Evolutionary conservation across 139 green algal species (phyloP).

Genomic region (Haematococcus lacustris): DNA sequence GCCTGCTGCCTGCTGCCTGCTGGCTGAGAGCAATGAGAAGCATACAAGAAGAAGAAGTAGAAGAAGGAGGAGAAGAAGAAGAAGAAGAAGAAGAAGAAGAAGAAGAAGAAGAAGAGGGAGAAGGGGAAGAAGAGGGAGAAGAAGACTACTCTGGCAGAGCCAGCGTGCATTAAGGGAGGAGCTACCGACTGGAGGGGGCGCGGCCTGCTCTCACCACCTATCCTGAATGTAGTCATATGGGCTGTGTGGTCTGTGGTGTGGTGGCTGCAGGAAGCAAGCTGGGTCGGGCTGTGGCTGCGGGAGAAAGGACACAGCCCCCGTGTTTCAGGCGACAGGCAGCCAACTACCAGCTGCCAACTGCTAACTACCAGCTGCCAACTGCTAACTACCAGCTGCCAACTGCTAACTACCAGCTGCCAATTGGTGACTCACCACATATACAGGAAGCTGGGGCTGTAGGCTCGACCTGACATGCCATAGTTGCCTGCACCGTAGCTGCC

Average conservation of each 20-base stretch:
- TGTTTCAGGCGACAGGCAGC: neutral
- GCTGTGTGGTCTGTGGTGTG: neutral
- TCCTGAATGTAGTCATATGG: neutral
- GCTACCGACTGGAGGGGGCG: too few species aligned
- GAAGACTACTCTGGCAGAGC: too few species aligned
- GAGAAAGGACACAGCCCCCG: neutral
- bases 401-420: neutral
- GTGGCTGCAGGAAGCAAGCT: neutral
- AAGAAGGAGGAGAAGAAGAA: too few species aligned
- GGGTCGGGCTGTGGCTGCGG: neutral
- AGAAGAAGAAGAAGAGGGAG: too few species aligned
- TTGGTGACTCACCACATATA: conserved; percentile 68
- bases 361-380: neutral
- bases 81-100: too few species aligned
- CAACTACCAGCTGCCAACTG: neutral
- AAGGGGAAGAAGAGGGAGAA: too few species aligned
- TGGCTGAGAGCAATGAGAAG: too few species aligned
- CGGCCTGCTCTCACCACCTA: too few species aligned
- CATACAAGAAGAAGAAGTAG: too few species aligned
- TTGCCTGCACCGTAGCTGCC: conserved; percentile 89
- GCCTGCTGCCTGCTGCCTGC: too few species aligned
- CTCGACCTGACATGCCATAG: conserved; percentile 94
- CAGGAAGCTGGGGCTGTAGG: conserved; percentile 86
- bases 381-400: neutral
- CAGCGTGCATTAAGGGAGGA: too few species aligned